These are phyloP conservation scores for Capsicum pubescens DNA, from an alignment of 257 asterid species.

Conservation along the genomic window DNA sequence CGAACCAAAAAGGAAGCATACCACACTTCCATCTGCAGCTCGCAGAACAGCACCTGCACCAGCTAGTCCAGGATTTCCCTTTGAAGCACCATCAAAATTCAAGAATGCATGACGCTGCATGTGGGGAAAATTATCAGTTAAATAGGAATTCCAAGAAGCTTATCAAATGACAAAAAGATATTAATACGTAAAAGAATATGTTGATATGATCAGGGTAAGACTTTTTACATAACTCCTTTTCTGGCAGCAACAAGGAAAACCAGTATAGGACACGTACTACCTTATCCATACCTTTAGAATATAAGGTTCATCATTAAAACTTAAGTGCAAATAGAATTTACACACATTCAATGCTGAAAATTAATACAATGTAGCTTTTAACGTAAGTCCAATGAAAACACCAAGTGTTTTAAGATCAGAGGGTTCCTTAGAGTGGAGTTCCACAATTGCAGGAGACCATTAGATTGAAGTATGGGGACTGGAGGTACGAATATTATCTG, in stretches of 20 bases:
- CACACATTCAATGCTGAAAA: background rate
- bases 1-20: too few species aligned
- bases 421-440: background rate
- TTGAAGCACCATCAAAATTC: too few species aligned
- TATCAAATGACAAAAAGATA: conserved; percentile 1
- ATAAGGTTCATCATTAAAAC: background rate
- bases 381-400: background rate
- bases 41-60: too few species aligned
- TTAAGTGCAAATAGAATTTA: background rate
- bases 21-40: too few species aligned
- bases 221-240: background rate
- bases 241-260: background rate
- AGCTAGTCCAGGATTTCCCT: too few species aligned
- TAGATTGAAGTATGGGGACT: background rate
- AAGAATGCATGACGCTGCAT: too few species aligned
- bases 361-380: background rate
- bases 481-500: background rate
- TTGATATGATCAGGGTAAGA: background rate
- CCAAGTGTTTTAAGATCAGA: background rate
- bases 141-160: conserved; percentile 18
- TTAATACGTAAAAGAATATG: background rate
- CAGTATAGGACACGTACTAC: background rate
- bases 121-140: background rate
- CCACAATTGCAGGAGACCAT: background rate
- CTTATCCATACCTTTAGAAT: background rate